Base-by-base conservation (phyloP, 768 basidiomycete species). In the Suillus spraguei region DNA sequence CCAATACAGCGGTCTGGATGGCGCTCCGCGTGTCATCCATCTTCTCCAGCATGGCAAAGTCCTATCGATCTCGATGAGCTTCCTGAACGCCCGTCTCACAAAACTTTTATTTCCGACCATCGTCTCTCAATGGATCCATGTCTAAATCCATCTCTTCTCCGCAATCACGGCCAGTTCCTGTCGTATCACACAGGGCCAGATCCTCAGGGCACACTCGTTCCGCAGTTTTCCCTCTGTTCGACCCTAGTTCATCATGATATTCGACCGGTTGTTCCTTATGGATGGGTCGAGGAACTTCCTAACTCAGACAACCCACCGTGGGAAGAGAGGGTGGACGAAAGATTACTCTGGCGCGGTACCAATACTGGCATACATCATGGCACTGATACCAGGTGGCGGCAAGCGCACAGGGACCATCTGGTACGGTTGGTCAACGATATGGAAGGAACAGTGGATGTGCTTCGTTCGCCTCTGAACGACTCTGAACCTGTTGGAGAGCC, bases 291-390 rank as follows among this genome's bases (percentile, higher is more conserved):
- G 8, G 81, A 82, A 6, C 69, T 70, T 14, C 75, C 79, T 8
- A 76, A 77, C 4, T 71, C 71, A 2, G 78, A 87, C 66, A 86
- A 91, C 72, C 83, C 87, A 10, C 80, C 79, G 0, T 94, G 88
- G 85, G 83, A 86, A 17, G 79, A 83, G 38, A 92, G 89, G 76
- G 35, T 75, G 1, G 83, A 89, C 69, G 85, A 88, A 64, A 77
- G 84, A 4, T 66, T 92, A 17, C 78, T 86, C 46, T 93, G 92
- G 92, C 80, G 92, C 44, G 92, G 92, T 4, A 84, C 84, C 47
- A 90, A 85, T 53, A 92, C 91, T 0, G 92, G 91, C 10, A 88
- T 86, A 24, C 76, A 67, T 59, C 80, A 83, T 41, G 68, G 74
- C 16, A 60, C 69, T 2, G 61, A 66, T 1, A 75, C 80, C 9